Evolutionary conservation across 129 eudicot genomes (phyloP).

Genomic region (Solidago caesia): DNA sequence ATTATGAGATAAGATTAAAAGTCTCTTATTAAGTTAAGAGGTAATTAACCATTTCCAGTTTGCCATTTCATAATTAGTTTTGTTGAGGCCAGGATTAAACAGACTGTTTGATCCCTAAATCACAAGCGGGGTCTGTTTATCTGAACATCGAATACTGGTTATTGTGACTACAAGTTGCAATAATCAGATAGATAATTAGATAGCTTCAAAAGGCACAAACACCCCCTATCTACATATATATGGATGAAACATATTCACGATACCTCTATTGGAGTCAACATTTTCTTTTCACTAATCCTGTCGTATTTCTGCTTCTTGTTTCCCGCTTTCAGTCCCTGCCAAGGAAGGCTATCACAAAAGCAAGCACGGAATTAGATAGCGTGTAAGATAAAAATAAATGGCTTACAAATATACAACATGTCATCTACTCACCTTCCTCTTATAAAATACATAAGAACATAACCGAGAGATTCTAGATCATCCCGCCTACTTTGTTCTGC

Average conservation of each 20-base stretch:
- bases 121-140: neutral
- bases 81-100: too few relatives aligned
- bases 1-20: too few relatives aligned
- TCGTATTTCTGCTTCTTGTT: conserved; percentile 98
- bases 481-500: conserved; percentile 99
- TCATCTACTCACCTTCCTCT: conserved; percentile 82
- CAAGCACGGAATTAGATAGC: neutral
- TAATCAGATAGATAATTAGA: neutral
- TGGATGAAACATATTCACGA: neutral
- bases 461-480: conserved; percentile 99
- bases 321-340: conserved; percentile 99
- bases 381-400: neutral
- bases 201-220: neutral
- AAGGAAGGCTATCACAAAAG: conserved; percentile 75
- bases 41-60: too few relatives aligned
- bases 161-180: neutral
- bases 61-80: too few relatives aligned
- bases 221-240: neutral
- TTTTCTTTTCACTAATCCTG: conserved; percentile 92
- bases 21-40: too few relatives aligned
- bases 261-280: conserved; percentile 96
- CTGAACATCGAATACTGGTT: neutral
- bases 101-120: neutral
- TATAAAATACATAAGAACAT: conserved; percentile 92
- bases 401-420: neutral